Evolutionary conservation across 2,329 filamentous ascomycete genomes (phyloP), one percentile per base, ranked within the genome.

Genomic region (Myriangium duriaei): DNA sequence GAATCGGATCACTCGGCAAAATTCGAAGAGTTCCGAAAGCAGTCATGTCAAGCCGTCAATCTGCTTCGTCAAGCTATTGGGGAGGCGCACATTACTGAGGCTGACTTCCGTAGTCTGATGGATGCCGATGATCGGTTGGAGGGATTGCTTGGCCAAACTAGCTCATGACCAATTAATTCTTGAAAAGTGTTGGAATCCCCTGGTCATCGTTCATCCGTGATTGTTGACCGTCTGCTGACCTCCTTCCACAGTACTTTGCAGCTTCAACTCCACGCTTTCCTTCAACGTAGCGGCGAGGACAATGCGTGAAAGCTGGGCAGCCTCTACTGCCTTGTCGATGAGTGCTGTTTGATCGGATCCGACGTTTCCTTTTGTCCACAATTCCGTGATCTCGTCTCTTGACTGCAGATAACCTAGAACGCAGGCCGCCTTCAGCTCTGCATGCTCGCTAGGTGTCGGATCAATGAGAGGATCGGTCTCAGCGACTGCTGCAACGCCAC

Each of bases 301-400:
- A 2, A 67, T 60, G 42, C 77, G 63, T 21, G 71, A 67, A 29
- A 73, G 69, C 12, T 68, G 57, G 30, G 77, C 75, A 21, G 76
- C 74, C 51, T 73, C 69, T 18, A 79, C 73, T 36, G 77, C 76
- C 43, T 68, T 69, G 49, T 81, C 74, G 19, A 79, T 64, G 35
- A 81, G 56, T 12, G 64, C 57, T 42, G 77, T 72, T 30, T 61
- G 61, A 38, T 55, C 58, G 37, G 50, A 51, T 34, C 60, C 65
- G 46, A 56, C 59, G 53, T 78, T 69, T 12, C 91, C 88, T 62
- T 87, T 95, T 53, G 92, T 74, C 91, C 91, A 98, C 12, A 96
- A 60, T 54, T 94, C 87, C 6, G 88, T 95, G 36, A 96, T 76
- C 59, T 98, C 91, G 49, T 96, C 88, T 45, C 87, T 71, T 14